Evolutionary conservation across 805 yeast genomes (phyloP).

Genomic region (Kodamaea restingae): DNA sequence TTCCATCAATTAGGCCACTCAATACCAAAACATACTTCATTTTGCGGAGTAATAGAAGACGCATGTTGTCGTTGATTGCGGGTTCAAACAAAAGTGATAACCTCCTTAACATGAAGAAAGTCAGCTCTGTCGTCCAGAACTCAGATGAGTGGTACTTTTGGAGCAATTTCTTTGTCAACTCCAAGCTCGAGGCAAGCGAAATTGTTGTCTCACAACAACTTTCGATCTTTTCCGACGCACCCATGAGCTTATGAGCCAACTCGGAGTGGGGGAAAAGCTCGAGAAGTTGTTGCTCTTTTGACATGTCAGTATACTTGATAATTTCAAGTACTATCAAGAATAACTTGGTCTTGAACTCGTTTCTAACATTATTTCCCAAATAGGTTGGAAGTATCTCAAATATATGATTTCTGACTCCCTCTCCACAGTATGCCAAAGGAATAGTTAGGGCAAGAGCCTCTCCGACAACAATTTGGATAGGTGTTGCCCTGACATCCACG

Average conservation of each 20-base stretch:
- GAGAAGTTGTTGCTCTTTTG: constrained; percentile 20
- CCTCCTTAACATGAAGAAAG: constrained; percentile 38
- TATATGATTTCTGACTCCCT: constrained; percentile 34
- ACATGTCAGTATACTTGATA: constrained; percentile 38
- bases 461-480: constrained; percentile 17
- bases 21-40: constrained; percentile 34
- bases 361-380: constrained; percentile 19
- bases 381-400: constrained; percentile 15
- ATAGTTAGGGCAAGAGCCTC: constrained; percentile 38
- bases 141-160: constrained; percentile 15
- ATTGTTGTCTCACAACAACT: constrained; percentile 14
- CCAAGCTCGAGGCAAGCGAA: constrained; percentile 24
- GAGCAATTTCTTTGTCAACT: constrained; percentile 22
- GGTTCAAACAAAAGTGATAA: constrained; percentile 21
- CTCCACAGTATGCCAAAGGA: constrained; percentile 40
- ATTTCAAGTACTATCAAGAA: constrained; percentile 34
- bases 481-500: constrained; percentile 14
- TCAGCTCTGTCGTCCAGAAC: constrained; percentile 33
- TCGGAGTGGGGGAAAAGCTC: constrained; percentile 9
- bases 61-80: constrained; percentile 20
- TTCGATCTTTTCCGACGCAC: constrained; percentile 8
- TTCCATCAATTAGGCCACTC: constrained; percentile 15
- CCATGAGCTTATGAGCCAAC: constrained; percentile 8
- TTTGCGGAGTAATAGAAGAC: constrained; percentile 25
- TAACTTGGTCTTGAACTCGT: constrained; percentile 22